A percentile compares a stretch with the other conserved stretches of the same genome.
These are phyloP conservation scores for Pyronema omphalodes DNA, from an alignment of 495 filamentous ascomycete genomes.

Conservation along the genomic window DNA sequence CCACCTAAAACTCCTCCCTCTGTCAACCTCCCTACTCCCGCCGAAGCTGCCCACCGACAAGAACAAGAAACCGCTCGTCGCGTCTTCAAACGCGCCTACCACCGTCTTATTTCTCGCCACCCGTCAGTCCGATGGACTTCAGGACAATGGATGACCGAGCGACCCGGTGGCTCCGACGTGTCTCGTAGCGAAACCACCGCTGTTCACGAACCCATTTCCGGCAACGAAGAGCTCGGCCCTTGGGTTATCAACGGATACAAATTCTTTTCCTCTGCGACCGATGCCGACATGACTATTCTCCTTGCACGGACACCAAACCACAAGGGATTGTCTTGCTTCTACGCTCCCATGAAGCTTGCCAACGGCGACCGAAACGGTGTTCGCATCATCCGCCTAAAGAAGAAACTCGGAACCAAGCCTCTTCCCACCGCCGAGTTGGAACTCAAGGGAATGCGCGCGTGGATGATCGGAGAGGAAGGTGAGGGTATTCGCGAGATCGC, in stretches of 20 bases:
- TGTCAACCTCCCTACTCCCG: conserved; percentile 9
- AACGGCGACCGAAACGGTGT: conserved; percentile 46
- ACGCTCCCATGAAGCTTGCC: conserved; percentile 41
- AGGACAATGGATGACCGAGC: conserved; percentile 78
- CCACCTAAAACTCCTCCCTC: conserved; percentile 11
- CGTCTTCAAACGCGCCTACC: conserved; percentile 35
- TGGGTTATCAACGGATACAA: conserved; percentile 53
- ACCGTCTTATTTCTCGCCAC: conserved; percentile 37
- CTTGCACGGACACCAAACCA: conserved; percentile 40
- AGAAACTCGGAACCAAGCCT: conserved; percentile 49
- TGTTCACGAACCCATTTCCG: conserved; percentile 22
- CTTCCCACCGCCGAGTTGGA: conserved; percentile 55
- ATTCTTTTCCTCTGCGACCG: conserved; percentile 60
- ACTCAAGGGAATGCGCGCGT: conserved; percentile 39
- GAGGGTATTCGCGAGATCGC: conserved; percentile 47
- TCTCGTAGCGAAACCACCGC: conserved; percentile 51
- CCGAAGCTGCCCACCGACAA: conserved; percentile 1
- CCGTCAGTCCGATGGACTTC: conserved; percentile 47
- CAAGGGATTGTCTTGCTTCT: conserved; percentile 44
- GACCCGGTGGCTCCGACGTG: conserved; percentile 57
- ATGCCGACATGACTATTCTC: conserved; percentile 50
- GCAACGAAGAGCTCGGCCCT: conserved; percentile 34
- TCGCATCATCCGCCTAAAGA: conserved; percentile 47
- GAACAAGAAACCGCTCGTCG: conserved; percentile 18
- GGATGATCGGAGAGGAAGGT: conserved; percentile 43